Base-by-base conservation (phyloP, 192 early-diverging fungal species). In the Podila clonocystis region DNA sequence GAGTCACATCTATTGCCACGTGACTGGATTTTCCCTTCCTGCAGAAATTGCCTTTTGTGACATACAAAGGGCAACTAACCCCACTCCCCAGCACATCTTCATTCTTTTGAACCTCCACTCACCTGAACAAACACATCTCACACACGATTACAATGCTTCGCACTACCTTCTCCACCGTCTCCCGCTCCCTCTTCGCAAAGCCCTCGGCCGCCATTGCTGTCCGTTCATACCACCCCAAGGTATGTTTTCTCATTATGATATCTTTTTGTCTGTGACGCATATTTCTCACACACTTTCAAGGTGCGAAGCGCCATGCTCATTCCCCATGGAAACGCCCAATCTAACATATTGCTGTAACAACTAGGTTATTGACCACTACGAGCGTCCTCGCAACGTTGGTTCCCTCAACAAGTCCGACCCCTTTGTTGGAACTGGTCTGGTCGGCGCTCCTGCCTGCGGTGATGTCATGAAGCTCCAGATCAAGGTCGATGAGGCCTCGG, bases 331-430 rank as follows among this genome's bases (percentile, higher is more conserved):
- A 41, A 62, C 41, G 15, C 13, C 30, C 5, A 22, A 30, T 7
- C 15, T 30, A 28, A 19, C 33, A 41, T 55, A 45, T n/a, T 59
- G 34, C 31, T 31, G 7, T 58, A 33, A 61, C 9, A 29, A 55
- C 11, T 31, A 95, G 91, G 97, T 99, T 17, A 97, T 99, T 84
- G 97, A 99, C 82, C 97, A 99, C 86, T 99, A 99, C 84, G 95
- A 98, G 82, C 89, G 89, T 58, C 97, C 97, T 50, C 91, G 97
- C 77, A 99, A 99, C 83, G 96, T 99, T 68, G 97, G 97, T 50
- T 96, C 96, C 8, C 86, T 99, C 60, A 87, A 90, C 73, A 97
- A 97, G 84, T 87, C 83, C 57, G 93, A 96, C 82, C 89, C 92
- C 19, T 91, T 92, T 64, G 97, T 99, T 34, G 97, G 97, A 50